Percentiles rank a stretch among this genome's conserved stretches.
These are phyloP conservation scores for Flaveria trinervia DNA, from an alignment of 129 eudicot genomes.

Conservation along the genomic window DNA sequence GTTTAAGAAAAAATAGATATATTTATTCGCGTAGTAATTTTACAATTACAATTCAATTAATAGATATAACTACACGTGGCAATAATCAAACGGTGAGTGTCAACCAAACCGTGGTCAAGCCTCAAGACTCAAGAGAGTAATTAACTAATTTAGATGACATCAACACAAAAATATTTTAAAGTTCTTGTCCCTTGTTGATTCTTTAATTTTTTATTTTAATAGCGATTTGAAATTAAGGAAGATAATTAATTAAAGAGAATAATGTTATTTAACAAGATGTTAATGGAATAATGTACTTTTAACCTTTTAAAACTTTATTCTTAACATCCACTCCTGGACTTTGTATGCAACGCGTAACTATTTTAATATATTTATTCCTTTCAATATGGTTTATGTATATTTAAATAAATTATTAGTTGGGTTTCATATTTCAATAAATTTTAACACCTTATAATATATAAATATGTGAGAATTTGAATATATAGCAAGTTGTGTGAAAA, in stretches of 20 bases:
- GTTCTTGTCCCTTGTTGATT: no score
- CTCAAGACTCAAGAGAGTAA: neutral
- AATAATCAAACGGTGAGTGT: slow-evolving; percentile 1
- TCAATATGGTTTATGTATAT: neutral
- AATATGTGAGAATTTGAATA: neutral
- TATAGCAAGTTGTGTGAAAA: slow-evolving; percentile 17
- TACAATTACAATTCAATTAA: no score
- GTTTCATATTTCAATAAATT: neutral
- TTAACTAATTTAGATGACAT: neutral
- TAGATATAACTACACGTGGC: neutral
- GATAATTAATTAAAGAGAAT: slow-evolving; percentile 10
- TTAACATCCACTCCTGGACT: no score
- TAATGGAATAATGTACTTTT: slow-evolving; percentile 15
- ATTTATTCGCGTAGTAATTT: neutral
- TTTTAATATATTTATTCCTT: neutral
- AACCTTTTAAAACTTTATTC: slow-evolving; percentile 15
- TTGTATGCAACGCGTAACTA: neutral
- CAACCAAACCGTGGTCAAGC: slow-evolving; percentile 14
- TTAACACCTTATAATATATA: neutral
- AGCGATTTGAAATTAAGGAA: neutral
- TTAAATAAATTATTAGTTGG: neutral
- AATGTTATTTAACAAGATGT: neutral
- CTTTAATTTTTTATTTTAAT: neutral
- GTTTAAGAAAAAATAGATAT: no score
- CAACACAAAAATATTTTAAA: slow-evolving; percentile 3